Percentiles rank a stretch among this genome's conserved stretches.
phyloP scores from a whole-genome alignment of 2,329 filamentous ascomycete genomes.

The Fusarium anguioides region DNA sequence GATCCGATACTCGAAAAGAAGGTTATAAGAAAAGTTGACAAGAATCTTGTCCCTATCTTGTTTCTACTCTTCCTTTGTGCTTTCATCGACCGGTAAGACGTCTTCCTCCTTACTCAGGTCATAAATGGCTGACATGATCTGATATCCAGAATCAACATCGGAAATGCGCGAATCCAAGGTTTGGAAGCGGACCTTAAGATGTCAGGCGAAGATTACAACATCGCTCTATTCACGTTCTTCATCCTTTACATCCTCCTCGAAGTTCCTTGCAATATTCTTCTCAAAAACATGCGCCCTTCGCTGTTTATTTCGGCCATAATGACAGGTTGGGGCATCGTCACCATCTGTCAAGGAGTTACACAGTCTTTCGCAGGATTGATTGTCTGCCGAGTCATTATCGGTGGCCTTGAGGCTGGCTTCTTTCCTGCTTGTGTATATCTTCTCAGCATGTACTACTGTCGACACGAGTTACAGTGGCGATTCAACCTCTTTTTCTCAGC shows the following conservation, averaged over 20 bases:
- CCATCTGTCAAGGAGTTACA: not conserved
- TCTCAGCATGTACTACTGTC: conserved; percentile 13
- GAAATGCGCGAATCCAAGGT: conserved; percentile 17
- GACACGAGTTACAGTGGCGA: conserved; percentile 16
- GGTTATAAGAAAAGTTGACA: not conserved
- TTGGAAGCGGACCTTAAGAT: conserved; percentile 10
- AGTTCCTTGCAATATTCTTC: not conserved
- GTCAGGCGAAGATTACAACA: conserved; percentile 53
- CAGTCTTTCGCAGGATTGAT: not conserved
- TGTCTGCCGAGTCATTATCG: not conserved
- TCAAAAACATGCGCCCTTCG: not conserved
- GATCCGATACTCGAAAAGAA: not conserved
- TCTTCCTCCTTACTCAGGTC: not conserved
- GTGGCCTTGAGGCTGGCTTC: conserved; percentile 11
- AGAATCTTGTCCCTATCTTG: not conserved
- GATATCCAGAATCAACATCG: conserved; percentile 8
- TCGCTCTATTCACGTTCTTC: conserved; percentile 60
- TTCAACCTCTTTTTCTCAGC: conserved; percentile 75
- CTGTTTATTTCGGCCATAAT: not conserved
- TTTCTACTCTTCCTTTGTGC: not conserved
- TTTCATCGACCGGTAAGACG: not conserved
- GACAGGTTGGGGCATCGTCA: not conserved
- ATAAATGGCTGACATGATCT: not conserved
- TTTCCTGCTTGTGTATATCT: conserved; percentile 16
- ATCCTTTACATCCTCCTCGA: not conserved